Percentiles rank a stretch among this genome's conserved stretches.
Evolutionary conservation across 345 rosid species (phyloP).

Genomic region (Reutealis trisperma): DNA sequence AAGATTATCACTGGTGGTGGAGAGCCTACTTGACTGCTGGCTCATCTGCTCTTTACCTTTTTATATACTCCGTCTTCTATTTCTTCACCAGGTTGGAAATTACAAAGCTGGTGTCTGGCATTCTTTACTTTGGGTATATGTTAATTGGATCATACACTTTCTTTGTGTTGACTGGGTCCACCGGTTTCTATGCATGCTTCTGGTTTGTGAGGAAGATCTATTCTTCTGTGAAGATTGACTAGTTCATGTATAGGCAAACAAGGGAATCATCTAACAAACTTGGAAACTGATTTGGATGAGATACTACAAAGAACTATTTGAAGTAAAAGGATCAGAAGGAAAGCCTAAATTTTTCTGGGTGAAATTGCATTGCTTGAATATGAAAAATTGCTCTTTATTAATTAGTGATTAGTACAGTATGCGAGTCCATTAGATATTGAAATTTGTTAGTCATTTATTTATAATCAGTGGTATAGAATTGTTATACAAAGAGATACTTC

Average conservation of each 20-base stretch:
- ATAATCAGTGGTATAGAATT: too few relatives aligned
- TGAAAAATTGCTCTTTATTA: too few relatives aligned
- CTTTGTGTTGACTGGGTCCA: slow-evolving; percentile 42
- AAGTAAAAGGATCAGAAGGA: not conserved
- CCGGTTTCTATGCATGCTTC: slow-evolving; percentile 44
- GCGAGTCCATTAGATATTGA: too few relatives aligned
- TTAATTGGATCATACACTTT: slow-evolving; percentile 40
- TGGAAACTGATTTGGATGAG: not conserved
- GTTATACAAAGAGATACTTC: too few relatives aligned
- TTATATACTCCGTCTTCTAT: slow-evolving; percentile 41
- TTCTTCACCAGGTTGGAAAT: slow-evolving; percentile 49
- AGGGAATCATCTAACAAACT: not conserved
- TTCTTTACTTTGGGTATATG: slow-evolving; percentile 48
- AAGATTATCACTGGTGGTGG: slow-evolving; percentile 53
- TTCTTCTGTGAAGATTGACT: slow-evolving; percentile 45
- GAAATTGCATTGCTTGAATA: too few relatives aligned
- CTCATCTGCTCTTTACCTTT: slow-evolving; percentile 46
- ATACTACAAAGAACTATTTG: not conserved
- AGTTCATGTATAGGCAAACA: not conserved
- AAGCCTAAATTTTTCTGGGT: too few relatives aligned
- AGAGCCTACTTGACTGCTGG: slow-evolving; percentile 45
- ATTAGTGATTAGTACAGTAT: too few relatives aligned
- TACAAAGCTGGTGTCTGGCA: slow-evolving; percentile 39
- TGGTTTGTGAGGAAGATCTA: slow-evolving; percentile 46
- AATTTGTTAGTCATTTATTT: too few relatives aligned